Evolutionary conservation across 805 yeast species (phyloP), one percentile per base, ranked within the genome.

Genomic region (Yarrowia divulgata): DNA sequence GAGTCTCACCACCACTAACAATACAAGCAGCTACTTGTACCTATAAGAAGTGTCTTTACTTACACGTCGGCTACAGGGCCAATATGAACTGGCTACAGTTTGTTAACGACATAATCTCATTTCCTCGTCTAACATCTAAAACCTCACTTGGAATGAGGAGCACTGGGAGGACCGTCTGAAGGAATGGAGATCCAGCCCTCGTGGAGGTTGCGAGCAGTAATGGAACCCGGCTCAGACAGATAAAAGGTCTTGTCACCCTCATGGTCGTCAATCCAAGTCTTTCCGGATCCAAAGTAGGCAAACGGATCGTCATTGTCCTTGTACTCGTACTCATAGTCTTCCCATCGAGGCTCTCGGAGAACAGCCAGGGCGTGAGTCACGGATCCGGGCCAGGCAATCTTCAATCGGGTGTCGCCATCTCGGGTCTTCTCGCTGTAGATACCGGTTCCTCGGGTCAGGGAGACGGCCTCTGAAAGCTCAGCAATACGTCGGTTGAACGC

Each of bases 201-300:
- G 16, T 60, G 52, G 18, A 60, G 54, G n/a, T 45, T 46, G 3
- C 54, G 42, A 19, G 43, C 48, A 4, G 67, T 13, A 12, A 45
- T 19, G 9, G 50, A 14, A 13, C 54, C 67, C 1, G 54, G 54
- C 18, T 45, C 43, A 8, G 67, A 19, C 54, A 60, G 10, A 13
- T 60, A 60, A 23, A 60, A 60, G 8, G 67, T 60, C 54, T 34
- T 60, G 43, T 60, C 67, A 8, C 67, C 67, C 13, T 46, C 67
- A 9, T 60, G 52, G 32, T 60, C 67, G 14, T 60, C 67, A 14
- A 60, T 60, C 67, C 67, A 60, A 2, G 73, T 70, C 52, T 71
- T 37, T 18, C 73, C 73, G 40, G 54, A 69, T 9, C 73, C 72
- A 34, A 70, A 70, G 54, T 46, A 71, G 18, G 50, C 54, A 64